Conservation (phyloP, 108 stramenopile species). For the Craspedostauros australis region DNA sequence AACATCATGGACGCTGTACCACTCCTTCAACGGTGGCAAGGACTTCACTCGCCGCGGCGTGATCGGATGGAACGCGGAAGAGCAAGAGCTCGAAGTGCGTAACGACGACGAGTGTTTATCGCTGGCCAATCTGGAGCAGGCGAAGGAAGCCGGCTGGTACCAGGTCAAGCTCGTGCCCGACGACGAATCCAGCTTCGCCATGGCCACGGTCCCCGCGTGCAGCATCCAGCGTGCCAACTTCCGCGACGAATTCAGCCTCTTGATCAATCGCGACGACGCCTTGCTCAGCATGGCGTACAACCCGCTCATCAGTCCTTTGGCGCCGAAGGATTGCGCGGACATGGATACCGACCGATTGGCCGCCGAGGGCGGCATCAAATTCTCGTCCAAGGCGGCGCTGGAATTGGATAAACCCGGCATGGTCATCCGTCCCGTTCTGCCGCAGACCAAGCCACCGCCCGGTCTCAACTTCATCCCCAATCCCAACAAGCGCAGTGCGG, state of each 20-base stretch:
- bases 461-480: conserved; percentile 56
- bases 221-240: conserved; percentile 51
- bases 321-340: conserved; percentile 57
- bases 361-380: conserved; percentile 21
- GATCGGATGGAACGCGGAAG: conserved; percentile 5
- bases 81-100: conserved; percentile 4
- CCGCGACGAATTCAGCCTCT: conserved; percentile 65
- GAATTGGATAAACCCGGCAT: conserved; percentile 69
- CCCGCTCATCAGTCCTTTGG: conserved; percentile 74
- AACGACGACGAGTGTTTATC: conserved; percentile 10
- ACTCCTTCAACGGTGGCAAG: conserved; percentile 26
- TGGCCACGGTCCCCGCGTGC: conserved; percentile 51
- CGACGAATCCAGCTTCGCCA: conserved; percentile 5
- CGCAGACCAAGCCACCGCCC: conserved; percentile 55
- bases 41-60: conserved; percentile 21
- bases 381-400: conserved; percentile 49
- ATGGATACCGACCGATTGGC: conserved; percentile 17
- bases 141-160: conserved; percentile 37
- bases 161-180: conserved; percentile 36
- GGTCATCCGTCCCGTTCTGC: conserved; percentile 36
- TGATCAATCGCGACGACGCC: conserved; percentile 44
- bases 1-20: conserved; percentile 34
- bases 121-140: conserved; percentile 3
- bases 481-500: conserved; percentile 4
- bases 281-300: conserved; percentile 59